Evolutionary conservation across 2,329 filamentous ascomycete genomes (phyloP), one percentile per base, ranked within the genome.

Genomic region (Dothiorella sarmentorum): DNA sequence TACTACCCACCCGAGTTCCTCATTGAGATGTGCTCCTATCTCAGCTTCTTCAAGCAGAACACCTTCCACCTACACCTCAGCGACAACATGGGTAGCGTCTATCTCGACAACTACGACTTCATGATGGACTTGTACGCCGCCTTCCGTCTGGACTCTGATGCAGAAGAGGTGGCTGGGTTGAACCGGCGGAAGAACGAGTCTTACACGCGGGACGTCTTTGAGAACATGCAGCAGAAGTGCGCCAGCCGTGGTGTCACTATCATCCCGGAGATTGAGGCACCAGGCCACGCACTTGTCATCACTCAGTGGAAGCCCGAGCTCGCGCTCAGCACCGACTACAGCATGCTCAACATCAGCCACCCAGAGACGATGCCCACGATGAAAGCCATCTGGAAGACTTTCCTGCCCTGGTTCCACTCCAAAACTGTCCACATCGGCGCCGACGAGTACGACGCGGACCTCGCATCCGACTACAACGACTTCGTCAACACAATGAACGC

Each of bases 31-130:
- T 85, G 83, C 67, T 76, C 78, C 0, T 85, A 84, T 67, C 78
- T 83, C 61, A 84, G 82, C 26, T 85, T 82, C 65, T 85, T 83
- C 71, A 85, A 85, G 64, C 78, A 84, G 62, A 84, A 83, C 61
- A 78, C 78, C 1, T 80, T 85, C 55, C 83, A 85, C 43, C 68
- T 85, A 17, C 83, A 85, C 64, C 73, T 83, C 3, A 82, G 78
- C 61, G 83, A 85, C 65, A 85, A 84, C 63, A 69, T 82, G 71
- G 37, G 38, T 4, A 53, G 45, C 45, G 57, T 53, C 4, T 53
- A 59, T 13, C 47, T 77, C 1, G 71, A 74, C 20, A 73, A 77
- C 17, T 83, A 84, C 45, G 75, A 73, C 3, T 72, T 74, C 17
- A 76, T 80, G 47, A 66, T 80, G 26, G 68, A 77, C 10, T 72